Evolutionary conservation across 371 early-diverging fungal genomes (phyloP), one percentile per base, ranked within the genome.

Genomic region (Chytridium lagenaria): DNA sequence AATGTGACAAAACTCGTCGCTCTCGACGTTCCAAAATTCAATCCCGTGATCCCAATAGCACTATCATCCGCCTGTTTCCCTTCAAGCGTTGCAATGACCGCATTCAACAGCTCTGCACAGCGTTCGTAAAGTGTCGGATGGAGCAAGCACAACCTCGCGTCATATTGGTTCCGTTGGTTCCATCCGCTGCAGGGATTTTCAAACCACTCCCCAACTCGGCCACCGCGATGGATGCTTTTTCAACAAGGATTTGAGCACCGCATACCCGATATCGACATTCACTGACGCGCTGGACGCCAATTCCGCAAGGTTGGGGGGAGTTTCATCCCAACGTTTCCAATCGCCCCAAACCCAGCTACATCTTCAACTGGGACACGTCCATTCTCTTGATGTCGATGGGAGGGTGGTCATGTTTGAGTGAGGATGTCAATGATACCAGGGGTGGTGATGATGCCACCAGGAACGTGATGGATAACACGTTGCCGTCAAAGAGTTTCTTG

Each of bases 11-110:
- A 69, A 5, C 70, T 55, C 5, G 50, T 26, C 23, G 49, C 52
- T 10, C 69, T 31, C 1, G 72, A 67, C 23, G 72, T 61, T 36
- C 81, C 81, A 57, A 81, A 78, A 19, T 39, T 51, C 30, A 81
- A n/a, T 50, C 77, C 78, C 50, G 73, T 71, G 40, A 78, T 69
- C 28, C 81, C 81, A 28, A 74, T n/a, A n/a, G n/a, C n/a, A n/a
- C n/a, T n/a, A n/a, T n/a, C n/a, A n/a, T n/a, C n/a, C n/a, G n/a
- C n/a, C n/a, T n/a, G n/a, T n/a, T n/a, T n/a, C n/a, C n/a, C n/a
- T n/a, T n/a, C n/a, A n/a, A n/a, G n/a, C n/a, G n/a, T n/a, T n/a
- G n/a, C n/a, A n/a, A n/a, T n/a, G n/a, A n/a, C n/a, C n/a, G n/a
- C n/a, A n/a, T n/a, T n/a, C n/a, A n/a, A n/a, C n/a, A n/a, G n/a